Evolutionary conservation across 768 basidiomycete genomes (phyloP).

Genomic region (Russula griseocarnosa): DNA sequence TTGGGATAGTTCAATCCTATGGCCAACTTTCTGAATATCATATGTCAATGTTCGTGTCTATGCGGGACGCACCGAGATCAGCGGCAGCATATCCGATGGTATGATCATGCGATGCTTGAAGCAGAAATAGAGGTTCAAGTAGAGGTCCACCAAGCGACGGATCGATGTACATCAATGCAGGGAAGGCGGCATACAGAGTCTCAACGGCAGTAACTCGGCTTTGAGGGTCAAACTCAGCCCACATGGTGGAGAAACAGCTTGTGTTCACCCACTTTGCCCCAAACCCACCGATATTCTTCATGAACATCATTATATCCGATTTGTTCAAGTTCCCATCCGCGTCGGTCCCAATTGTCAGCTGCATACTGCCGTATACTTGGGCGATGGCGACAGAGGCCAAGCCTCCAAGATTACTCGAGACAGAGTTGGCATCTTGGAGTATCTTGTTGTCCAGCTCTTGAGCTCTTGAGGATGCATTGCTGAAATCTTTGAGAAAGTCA

Average conservation of each 20-base stretch:
- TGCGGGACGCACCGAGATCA: slow-evolving; percentile 27
- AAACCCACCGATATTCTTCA: slow-evolving; percentile 35
- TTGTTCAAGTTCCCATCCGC: slow-evolving; percentile 48
- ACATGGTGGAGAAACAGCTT: not conserved
- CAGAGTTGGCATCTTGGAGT: slow-evolving; percentile 43
- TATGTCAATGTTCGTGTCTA: not conserved
- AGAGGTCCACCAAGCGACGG: slow-evolving; percentile 41
- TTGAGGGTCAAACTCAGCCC: slow-evolving; percentile 2
- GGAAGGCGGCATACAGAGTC: slow-evolving; percentile 50
- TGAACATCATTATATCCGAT: slow-evolving; percentile 49
- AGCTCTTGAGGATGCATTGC: slow-evolving; percentile 43
- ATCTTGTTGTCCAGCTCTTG: slow-evolving; percentile 47
- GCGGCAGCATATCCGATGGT: slow-evolving; percentile 23
- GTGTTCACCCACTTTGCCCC: slow-evolving; percentile 37
- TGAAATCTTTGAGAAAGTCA: slow-evolving; percentile 44
- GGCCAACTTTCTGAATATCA: not conserved
- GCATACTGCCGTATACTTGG: slow-evolving; percentile 51
- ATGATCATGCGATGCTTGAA: slow-evolving; percentile 24
- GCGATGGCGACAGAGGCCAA: slow-evolving; percentile 51
- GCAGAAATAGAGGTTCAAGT: slow-evolving; percentile 29
- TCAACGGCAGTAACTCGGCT: slow-evolving; percentile 48
- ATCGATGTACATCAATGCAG: slow-evolving; percentile 51
- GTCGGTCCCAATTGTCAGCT: slow-evolving; percentile 52
- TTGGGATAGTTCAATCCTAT: slow-evolving; percentile 18
- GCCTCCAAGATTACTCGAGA: slow-evolving; percentile 49